Conservation (phyloP, 192 early-diverging fungal species). For the Gigaspora rosea region DNA sequence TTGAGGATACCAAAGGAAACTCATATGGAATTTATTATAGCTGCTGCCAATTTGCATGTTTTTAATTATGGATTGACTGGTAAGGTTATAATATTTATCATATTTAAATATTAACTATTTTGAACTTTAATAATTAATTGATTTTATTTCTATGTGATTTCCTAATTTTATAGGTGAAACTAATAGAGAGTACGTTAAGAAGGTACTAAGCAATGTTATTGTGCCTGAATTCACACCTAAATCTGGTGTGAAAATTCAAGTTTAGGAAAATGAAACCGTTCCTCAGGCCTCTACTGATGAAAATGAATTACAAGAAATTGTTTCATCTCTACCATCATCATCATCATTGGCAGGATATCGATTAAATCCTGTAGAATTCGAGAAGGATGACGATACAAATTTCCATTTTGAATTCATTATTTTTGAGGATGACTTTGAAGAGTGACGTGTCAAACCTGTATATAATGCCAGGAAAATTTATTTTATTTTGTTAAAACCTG, state of each 20-base stretch:
- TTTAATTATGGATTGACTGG: slow-evolving; percentile 95
- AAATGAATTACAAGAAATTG: slow-evolving; percentile 65
- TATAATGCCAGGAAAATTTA: no score
- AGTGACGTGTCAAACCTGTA: no score
- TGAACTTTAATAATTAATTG: no score
- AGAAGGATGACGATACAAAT: slow-evolving; percentile 99
- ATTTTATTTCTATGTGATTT: not conserved
- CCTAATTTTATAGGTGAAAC: slow-evolving; percentile 39
- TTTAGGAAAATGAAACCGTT: slow-evolving; percentile 81
- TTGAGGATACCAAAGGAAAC: no score
- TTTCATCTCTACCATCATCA: slow-evolving; percentile 72
- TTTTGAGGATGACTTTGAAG: no score
- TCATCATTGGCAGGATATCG: slow-evolving; percentile 82
- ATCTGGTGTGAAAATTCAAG: slow-evolving; percentile 95
- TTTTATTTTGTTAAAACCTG: no score
- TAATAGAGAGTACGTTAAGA: slow-evolving; percentile 72
- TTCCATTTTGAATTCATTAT: no score
- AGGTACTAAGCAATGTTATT: slow-evolving; percentile 55
- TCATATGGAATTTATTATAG: slow-evolving; percentile 90
- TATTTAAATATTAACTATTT: no score
- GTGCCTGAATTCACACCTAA: slow-evolving; percentile 88
- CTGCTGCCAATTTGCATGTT: slow-evolving; percentile 91
- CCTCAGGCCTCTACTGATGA: slow-evolving; percentile 50
- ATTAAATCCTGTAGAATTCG: slow-evolving; percentile 91
- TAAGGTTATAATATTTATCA: not conserved